Percentiles rank a stretch among this genome's conserved stretches.
These are phyloP conservation scores for Globisporangium emineosum DNA, from an alignment of 352 stramenopile species.

Conservation along the genomic window DNA sequence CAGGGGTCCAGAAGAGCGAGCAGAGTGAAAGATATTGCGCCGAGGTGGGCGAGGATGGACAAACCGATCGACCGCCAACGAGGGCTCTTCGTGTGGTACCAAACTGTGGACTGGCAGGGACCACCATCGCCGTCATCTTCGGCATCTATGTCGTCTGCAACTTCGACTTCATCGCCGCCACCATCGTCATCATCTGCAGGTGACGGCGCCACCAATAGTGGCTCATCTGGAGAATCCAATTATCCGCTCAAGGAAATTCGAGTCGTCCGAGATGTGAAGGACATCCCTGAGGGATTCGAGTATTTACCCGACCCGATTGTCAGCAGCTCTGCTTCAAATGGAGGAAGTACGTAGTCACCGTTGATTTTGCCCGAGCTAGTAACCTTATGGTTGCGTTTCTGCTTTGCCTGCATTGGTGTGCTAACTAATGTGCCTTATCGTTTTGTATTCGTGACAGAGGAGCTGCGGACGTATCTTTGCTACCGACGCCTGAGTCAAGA, in stretches of 20 bases:
- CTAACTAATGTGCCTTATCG: slow-evolving; percentile 3
- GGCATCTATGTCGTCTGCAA: not conserved
- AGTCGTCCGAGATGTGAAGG: slow-evolving; percentile 61
- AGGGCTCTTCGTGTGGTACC: slow-evolving; percentile 67
- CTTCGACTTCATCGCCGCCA: slow-evolving; percentile 10
- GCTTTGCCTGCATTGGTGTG: not conserved
- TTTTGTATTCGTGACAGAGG: slow-evolving; percentile 23
- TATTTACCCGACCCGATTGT: slow-evolving; percentile 46
- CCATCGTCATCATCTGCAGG: slow-evolving; percentile 14
- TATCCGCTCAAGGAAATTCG: slow-evolving; percentile 79
- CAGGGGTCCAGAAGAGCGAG: not conserved
- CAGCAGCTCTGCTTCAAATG: slow-evolving; percentile 24
- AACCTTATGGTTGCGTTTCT: no score
- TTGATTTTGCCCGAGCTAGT: slow-evolving; percentile 1
- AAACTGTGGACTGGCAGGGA: slow-evolving; percentile 27
- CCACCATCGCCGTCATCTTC: slow-evolving; percentile 15
- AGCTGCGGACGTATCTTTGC: slow-evolving; percentile 69
- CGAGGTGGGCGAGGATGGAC: slow-evolving; percentile 59
- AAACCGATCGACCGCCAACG: slow-evolving; percentile 67
- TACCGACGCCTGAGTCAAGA: slow-evolving; percentile 61
- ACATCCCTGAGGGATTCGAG: slow-evolving; percentile 69
- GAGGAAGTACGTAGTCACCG: slow-evolving; percentile 28
- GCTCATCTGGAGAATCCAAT: not conserved
- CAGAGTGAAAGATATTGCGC: not conserved
- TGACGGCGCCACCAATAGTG: not conserved